A percentile compares a stretch with the other conserved stretches of the same genome.
phyloP scores from a whole-genome alignment of 805 yeast species.

The Saturnispora quitensis region DNA sequence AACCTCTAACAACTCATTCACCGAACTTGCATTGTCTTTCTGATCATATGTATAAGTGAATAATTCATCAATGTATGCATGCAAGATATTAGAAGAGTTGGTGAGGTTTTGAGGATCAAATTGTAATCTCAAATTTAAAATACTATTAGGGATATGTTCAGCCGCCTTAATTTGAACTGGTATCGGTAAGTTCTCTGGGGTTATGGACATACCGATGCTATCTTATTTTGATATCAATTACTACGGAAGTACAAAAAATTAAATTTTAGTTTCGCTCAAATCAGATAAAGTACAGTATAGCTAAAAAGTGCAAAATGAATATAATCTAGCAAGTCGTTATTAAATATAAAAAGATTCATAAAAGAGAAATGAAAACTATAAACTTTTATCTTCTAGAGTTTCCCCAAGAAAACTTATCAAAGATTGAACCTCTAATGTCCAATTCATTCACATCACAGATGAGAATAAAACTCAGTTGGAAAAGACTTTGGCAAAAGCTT shows the following conservation, averaged over 20 bases:
- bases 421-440: not conserved
- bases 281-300: not conserved
- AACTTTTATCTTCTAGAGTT: not conserved
- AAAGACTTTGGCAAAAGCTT: constrained; percentile 64
- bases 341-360: not conserved
- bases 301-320: not conserved
- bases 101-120: constrained; percentile 14
- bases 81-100: constrained; percentile 20
- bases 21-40: constrained; percentile 2
- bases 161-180: constrained; percentile 8
- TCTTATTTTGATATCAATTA: not conserved
- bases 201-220: constrained; percentile 2
- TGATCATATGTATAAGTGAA: constrained; percentile 9
- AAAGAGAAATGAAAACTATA: not conserved
- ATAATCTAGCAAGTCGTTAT: not conserved
- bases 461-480: constrained; percentile 4
- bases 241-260: not conserved
- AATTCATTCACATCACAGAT: not conserved
- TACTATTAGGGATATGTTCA: constrained; percentile 8
- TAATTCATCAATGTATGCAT: constrained; percentile 19
- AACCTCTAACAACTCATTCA: constrained; percentile 9
- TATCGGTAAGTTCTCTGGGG: constrained; percentile 11
- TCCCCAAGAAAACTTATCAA: not conserved
- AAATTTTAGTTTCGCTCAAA: not conserved
- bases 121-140: constrained; percentile 14